These are phyloP conservation scores for Trichophyton simii DNA, from an alignment of 2,329 filamentous ascomycete species.

Conservation along the genomic window DNA sequence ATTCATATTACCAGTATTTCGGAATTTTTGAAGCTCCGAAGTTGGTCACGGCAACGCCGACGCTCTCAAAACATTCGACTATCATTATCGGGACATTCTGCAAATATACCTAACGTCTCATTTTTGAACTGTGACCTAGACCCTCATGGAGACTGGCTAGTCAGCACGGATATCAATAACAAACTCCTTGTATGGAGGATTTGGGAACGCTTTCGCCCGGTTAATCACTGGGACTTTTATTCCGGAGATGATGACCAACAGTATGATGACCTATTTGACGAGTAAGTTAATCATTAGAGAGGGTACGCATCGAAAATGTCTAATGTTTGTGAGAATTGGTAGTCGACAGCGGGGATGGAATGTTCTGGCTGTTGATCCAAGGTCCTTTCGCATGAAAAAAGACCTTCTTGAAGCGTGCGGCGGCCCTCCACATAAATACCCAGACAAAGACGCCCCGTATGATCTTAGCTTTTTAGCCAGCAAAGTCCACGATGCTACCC, in stretches of 20 bases:
- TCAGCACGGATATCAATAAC: constrained; percentile 46
- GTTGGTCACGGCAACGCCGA: constrained; percentile 20
- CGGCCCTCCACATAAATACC: constrained; percentile 18
- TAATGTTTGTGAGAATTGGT: constrained; percentile 7
- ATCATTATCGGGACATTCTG: constrained; percentile 30
- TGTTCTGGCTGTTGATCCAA: constrained; percentile 35
- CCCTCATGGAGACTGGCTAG: constrained; percentile 42
- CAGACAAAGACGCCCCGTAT: constrained; percentile 12
- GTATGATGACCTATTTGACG: neutral
- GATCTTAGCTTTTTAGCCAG: constrained; percentile 20
- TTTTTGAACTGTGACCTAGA: constrained; percentile 49
- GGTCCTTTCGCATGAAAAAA: constrained; percentile 26
- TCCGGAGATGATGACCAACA: neutral
- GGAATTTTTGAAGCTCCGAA: constrained; percentile 19
- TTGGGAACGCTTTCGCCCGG: constrained; percentile 27
- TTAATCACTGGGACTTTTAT: constrained; percentile 13
- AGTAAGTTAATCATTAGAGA: constrained; percentile 6
- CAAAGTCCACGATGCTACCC: constrained; percentile 20
- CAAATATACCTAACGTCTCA: constrained; percentile 46
- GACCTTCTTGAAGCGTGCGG: constrained; percentile 31
- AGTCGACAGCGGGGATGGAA: constrained; percentile 30
- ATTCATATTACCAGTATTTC: constrained; percentile 18
- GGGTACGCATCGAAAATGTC: constrained; percentile 15
- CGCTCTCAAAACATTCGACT: constrained; percentile 33
- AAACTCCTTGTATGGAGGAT: constrained; percentile 39